phyloP scores from a whole-genome alignment of 2,329 filamentous ascomycete genomes.

The Colletotrichum tropicale region DNA sequence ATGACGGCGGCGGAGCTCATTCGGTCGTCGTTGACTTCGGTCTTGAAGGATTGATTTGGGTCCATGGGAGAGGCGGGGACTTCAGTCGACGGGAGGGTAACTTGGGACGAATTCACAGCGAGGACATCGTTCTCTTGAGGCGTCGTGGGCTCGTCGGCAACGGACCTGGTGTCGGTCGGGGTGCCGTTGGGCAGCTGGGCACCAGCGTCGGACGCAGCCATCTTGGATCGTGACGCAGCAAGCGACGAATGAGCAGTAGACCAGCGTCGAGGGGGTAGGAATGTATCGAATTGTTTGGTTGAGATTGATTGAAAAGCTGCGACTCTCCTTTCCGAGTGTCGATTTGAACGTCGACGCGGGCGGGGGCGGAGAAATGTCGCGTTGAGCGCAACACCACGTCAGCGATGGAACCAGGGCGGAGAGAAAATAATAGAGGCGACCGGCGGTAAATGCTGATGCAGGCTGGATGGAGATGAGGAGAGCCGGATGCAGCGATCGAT shows the following conservation, averaged over 20 bases:
- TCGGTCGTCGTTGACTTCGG: slow-evolving; percentile 53
- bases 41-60: slow-evolving; percentile 52
- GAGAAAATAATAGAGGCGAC: background rate
- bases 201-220: slow-evolving; percentile 39
- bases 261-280: background rate
- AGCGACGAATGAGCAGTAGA: background rate
- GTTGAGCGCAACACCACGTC: slow-evolving; percentile 16
- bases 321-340: background rate
- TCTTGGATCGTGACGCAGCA: slow-evolving; percentile 22
- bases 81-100: slow-evolving; percentile 63
- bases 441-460: background rate
- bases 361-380: slow-evolving; percentile 1
- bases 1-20: slow-evolving; percentile 48
- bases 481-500: background rate
- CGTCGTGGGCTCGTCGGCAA: slow-evolving; percentile 36
- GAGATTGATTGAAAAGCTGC: background rate
- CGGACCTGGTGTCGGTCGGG: slow-evolving; percentile 21
- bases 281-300: background rate
- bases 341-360: background rate
- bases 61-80: slow-evolving; percentile 58
- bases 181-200: slow-evolving; percentile 34
- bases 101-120: slow-evolving; percentile 47
- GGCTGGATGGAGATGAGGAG: background rate
- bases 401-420: slow-evolving; percentile 6
- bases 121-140: slow-evolving; percentile 30